Evolutionary conservation across 805 yeast genomes (phyloP).

Genomic region (Zygosaccharomyces rouxii): DNA sequence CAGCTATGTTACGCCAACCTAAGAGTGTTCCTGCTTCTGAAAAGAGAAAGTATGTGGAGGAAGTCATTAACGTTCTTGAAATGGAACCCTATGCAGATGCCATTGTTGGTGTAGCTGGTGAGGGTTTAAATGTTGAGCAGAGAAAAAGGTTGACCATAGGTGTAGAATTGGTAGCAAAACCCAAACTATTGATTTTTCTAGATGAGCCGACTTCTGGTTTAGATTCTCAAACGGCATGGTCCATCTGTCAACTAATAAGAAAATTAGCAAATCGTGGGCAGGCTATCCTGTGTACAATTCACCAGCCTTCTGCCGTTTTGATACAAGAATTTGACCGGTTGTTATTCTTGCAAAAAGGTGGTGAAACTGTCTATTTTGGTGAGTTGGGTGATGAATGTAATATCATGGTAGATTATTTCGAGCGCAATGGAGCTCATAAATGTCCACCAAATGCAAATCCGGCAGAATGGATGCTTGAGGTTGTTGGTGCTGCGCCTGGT

Average conservation of each 20-base stretch:
- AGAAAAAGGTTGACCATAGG: conserved; percentile 63
- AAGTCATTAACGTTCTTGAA: conserved; percentile 56
- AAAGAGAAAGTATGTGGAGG: conserved; percentile 62
- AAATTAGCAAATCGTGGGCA: conserved; percentile 57
- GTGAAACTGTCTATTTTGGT: conserved; percentile 72
- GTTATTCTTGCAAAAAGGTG: conserved; percentile 65
- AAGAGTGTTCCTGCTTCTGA: conserved; percentile 46
- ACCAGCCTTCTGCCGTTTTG: conserved; percentile 79
- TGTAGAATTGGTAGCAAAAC: conserved; percentile 64
- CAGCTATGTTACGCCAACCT: conserved; percentile 68
- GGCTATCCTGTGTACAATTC: conserved; percentile 70
- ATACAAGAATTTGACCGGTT: conserved; percentile 75
- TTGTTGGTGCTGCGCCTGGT: conserved; percentile 80
- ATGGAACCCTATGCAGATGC: conserved; percentile 67
- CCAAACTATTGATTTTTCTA: conserved; percentile 53
- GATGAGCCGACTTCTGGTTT: conserved; percentile 70
- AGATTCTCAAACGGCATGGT: conserved; percentile 67
- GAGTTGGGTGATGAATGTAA: conserved; percentile 55
- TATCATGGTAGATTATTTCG: conserved; percentile 61
- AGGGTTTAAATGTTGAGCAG: conserved; percentile 61
- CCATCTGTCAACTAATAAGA: conserved; percentile 57
- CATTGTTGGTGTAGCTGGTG: conserved; percentile 69
- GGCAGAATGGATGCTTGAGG: conserved; percentile 92
- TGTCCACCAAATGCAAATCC: conserved; percentile 74
- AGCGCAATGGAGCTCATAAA: conserved; percentile 55